phyloP scores from a whole-genome alignment of 1,284 basidiomycete species.

The Gomphus bonarii region DNA sequence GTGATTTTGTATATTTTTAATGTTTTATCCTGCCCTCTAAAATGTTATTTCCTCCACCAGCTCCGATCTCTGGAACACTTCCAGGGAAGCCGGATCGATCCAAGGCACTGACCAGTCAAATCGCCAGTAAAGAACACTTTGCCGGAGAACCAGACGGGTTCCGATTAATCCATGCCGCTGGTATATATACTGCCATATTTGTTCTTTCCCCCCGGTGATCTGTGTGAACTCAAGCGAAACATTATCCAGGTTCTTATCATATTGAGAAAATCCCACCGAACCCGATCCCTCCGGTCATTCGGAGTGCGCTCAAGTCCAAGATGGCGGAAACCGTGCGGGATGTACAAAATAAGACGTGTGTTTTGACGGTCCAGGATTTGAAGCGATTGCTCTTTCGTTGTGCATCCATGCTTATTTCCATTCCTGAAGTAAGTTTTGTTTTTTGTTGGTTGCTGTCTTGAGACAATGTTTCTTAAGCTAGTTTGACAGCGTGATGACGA shows the following conservation, averaged over 20 bases:
- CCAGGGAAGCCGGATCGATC: constrained; percentile 64
- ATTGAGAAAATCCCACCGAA: constrained; percentile 54
- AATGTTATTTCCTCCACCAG: constrained; percentile 23
- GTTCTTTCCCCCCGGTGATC: neutral
- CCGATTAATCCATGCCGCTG: constrained; percentile 47
- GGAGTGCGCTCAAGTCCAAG: constrained; percentile 58
- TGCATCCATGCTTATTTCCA: constrained; percentile 68
- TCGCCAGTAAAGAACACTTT: constrained; percentile 80
- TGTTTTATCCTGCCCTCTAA: neutral
- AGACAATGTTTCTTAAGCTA: neutral
- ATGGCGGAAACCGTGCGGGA: constrained; percentile 59
- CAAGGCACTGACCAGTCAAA: constrained; percentile 68
- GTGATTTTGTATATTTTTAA: too few relatives aligned
- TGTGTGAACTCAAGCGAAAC: neutral
- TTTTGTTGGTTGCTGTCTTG: neutral
- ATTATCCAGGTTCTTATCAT: constrained; percentile 37
- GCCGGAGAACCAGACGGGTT: constrained; percentile 80
- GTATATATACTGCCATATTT: constrained; percentile 28
- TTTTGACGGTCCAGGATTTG: constrained; percentile 70
- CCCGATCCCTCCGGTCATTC: constrained; percentile 44
- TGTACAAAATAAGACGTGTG: constrained; percentile 61
- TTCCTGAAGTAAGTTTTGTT: constrained; percentile 42
- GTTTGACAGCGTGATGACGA: constrained; percentile 69
- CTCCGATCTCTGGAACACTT: constrained; percentile 48
- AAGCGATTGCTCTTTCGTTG: constrained; percentile 83